These are phyloP conservation scores for Maudiozyma turicensis DNA, from an alignment of 805 yeast species.

Conservation along the genomic window DNA sequence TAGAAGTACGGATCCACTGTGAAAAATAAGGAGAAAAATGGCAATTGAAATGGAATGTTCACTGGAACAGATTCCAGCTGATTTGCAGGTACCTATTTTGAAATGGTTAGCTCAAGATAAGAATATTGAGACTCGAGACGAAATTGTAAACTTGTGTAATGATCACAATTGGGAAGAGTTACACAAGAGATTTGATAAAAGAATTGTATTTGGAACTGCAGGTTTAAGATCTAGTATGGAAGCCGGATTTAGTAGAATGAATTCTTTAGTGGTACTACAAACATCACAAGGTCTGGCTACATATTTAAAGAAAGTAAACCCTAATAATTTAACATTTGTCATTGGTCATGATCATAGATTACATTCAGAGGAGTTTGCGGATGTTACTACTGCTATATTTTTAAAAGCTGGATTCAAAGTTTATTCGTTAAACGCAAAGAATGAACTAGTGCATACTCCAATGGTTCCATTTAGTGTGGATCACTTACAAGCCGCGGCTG, in stretches of 20 bases:
- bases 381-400: slow-evolving; percentile 68
- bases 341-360: slow-evolving; percentile 89
- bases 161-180: slow-evolving; percentile 35
- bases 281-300: slow-evolving; percentile 76
- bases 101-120: slow-evolving; percentile 28
- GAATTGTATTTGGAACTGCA: slow-evolving; percentile 87
- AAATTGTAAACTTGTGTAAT: slow-evolving; percentile 40
- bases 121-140: slow-evolving; percentile 40
- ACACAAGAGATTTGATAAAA: slow-evolving; percentile 39
- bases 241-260: slow-evolving; percentile 85
- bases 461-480: slow-evolving; percentile 84
- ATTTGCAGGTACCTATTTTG: slow-evolving; percentile 10
- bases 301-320: slow-evolving; percentile 32
- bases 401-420: slow-evolving; percentile 60
- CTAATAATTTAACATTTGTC: slow-evolving; percentile 36
- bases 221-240: slow-evolving; percentile 84
- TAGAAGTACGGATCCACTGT: too few species aligned
- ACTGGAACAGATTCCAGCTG: slow-evolving; percentile 6
- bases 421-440: slow-evolving; percentile 37
- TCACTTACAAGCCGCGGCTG: slow-evolving; percentile 52
- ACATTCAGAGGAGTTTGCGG: slow-evolving; percentile 72
- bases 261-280: slow-evolving; percentile 78
- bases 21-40: neutral
- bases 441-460: slow-evolving; percentile 64
- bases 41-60: neutral